A percentile compares a stretch with the other conserved stretches of the same genome.
phyloP scores from a whole-genome alignment of 768 basidiomycete species.

The Suillus ampliporus region DNA sequence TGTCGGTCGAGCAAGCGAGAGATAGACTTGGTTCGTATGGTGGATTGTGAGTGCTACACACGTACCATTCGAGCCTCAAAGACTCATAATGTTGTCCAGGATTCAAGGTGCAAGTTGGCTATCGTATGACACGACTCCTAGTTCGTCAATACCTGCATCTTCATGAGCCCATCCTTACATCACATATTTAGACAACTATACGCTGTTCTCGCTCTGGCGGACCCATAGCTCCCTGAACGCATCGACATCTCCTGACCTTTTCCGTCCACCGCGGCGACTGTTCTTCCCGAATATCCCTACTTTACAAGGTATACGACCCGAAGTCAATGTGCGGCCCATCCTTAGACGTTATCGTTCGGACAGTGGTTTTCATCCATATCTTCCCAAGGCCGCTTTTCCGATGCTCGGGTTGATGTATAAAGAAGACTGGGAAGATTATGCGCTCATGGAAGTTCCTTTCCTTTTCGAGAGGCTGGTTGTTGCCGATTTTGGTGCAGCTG shows the following conservation, averaged over 20 bases:
- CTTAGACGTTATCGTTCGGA: constrained; percentile 51
- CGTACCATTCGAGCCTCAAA: not conserved
- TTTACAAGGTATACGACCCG: constrained; percentile 50
- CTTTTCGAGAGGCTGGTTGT: constrained; percentile 78
- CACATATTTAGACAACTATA: constrained; percentile 57
- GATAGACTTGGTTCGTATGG: constrained; percentile 56
- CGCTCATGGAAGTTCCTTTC: constrained; percentile 69
- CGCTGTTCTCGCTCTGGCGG: constrained; percentile 79
- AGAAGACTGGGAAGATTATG: constrained; percentile 82
- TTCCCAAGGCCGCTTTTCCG: constrained; percentile 78
- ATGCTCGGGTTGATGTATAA: constrained; percentile 67
- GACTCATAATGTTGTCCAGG: constrained; percentile 37
- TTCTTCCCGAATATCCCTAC: constrained; percentile 74
- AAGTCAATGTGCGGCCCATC: constrained; percentile 34
- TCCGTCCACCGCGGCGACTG: constrained; percentile 73
- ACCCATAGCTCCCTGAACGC: constrained; percentile 69
- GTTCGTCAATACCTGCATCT: constrained; percentile 40
- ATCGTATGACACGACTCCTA: constrained; percentile 55
- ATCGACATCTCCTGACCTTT: constrained; percentile 48
- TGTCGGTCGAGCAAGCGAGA: constrained; percentile 57
- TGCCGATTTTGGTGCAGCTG: constrained; percentile 75
- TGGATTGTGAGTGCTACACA: constrained; percentile 49
- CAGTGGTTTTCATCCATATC: constrained; percentile 73
- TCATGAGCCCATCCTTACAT: constrained; percentile 13
- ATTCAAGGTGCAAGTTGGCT: constrained; percentile 76